A percentile compares a stretch with the other conserved stretches of the same genome.
Conservation (phyloP, 768 basidiomycete species). For the Boletellus emodensis region DNA sequence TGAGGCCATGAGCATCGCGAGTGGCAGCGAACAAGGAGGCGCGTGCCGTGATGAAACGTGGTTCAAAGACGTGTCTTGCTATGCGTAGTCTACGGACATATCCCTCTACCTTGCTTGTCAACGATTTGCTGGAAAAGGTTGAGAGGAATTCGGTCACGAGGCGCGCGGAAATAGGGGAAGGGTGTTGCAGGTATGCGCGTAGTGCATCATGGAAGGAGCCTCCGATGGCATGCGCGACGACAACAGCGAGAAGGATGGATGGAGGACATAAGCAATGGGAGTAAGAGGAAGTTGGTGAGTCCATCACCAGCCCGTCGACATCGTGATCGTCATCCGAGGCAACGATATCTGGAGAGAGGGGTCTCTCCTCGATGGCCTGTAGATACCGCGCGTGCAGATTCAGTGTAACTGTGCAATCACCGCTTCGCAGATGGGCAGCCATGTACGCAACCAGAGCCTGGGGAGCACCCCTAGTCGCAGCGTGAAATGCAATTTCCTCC, state of each 20-base stretch:
- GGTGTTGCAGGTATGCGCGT: slow-evolving; percentile 36
- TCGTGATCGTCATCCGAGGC: slow-evolving; percentile 15
- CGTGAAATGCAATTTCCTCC: slow-evolving; percentile 47
- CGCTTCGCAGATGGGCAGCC: slow-evolving; percentile 39
- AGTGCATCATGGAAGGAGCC: slow-evolving; percentile 59
- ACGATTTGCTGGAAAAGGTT: slow-evolving; percentile 32
- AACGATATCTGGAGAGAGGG: slow-evolving; percentile 13
- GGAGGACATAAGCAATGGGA: slow-evolving; percentile 16
- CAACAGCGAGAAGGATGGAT: slow-evolving; percentile 47
- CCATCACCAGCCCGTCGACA: slow-evolving; percentile 24
- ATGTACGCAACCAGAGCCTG: slow-evolving; percentile 51
- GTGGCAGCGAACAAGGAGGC: slow-evolving; percentile 43
- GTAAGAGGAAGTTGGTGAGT: slow-evolving; percentile 17
- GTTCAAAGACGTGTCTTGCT: slow-evolving; percentile 50
- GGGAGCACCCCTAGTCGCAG: slow-evolving; percentile 42
- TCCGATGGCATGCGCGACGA: slow-evolving; percentile 59
- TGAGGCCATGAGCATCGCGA: slow-evolving; percentile 32
- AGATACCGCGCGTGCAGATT: slow-evolving; percentile 42
- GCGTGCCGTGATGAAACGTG: slow-evolving; percentile 47
- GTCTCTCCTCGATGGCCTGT: slow-evolving; percentile 17
- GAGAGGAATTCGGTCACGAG: slow-evolving; percentile 39
- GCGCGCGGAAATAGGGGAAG: slow-evolving; percentile 33
- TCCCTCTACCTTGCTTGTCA: slow-evolving; percentile 39
- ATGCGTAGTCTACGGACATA: slow-evolving; percentile 48
- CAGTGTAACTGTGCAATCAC: slow-evolving; percentile 41